A percentile compares a stretch with the other conserved stretches of the same genome.
phyloP scores from a whole-genome alignment of 1,139 yeast species.

The Nakaseomyces nivariensis region DNA sequence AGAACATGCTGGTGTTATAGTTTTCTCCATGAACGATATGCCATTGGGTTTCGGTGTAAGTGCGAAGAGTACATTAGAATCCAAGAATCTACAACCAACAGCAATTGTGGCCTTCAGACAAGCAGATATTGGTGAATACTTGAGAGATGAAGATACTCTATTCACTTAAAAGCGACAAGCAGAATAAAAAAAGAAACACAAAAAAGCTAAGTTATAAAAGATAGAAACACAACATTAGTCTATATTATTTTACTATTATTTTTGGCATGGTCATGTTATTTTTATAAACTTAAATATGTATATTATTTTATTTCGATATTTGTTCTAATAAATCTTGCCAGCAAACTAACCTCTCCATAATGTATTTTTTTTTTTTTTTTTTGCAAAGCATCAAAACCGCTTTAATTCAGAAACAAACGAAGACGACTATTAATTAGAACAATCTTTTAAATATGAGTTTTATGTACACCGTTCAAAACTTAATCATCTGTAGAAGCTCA shows the following conservation, averaged over 20 bases:
- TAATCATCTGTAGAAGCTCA: too few relatives aligned
- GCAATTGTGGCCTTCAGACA: slow-evolving; percentile 94
- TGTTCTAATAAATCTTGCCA: too few relatives aligned
- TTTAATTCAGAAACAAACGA: neutral
- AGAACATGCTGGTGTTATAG: slow-evolving; percentile 92
- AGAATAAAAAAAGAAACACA: too few relatives aligned
- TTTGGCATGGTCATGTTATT: neutral
- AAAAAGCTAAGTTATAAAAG: too few relatives aligned
- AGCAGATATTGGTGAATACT: slow-evolving; percentile 94
- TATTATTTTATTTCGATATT: neutral
- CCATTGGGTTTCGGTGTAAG: slow-evolving; percentile 95
- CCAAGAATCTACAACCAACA: slow-evolving; percentile 82
- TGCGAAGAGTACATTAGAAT: slow-evolving; percentile 86
- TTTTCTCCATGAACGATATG: slow-evolving; percentile 82
- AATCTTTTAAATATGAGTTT: too few relatives aligned
- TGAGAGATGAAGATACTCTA: slow-evolving; percentile 94
- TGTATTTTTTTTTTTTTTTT: neutral
- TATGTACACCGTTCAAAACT: too few relatives aligned
- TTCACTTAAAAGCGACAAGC: slow-evolving; percentile 44
- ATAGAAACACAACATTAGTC: neutral
- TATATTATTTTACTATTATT: neutral
- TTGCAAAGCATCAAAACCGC: neutral
- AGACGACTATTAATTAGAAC: neutral
- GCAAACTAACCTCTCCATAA: too few relatives aligned
- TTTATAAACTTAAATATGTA: neutral